Evolutionary conservation across 129 eudicot species (phyloP).

Genomic region (Pulicaria dysenterica): DNA sequence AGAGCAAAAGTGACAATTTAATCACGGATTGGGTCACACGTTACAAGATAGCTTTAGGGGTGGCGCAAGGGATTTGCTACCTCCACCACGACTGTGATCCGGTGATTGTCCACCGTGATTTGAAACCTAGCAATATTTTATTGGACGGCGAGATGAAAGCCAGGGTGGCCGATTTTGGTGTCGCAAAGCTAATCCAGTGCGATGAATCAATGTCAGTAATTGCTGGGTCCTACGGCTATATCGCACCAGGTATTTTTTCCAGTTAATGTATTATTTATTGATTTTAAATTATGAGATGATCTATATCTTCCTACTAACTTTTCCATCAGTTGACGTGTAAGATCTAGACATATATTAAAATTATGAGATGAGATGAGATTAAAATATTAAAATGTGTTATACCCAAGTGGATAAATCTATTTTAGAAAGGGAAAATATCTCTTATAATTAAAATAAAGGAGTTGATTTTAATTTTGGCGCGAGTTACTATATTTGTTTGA

Average conservation of each 20-base stretch:
- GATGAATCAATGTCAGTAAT: constrained; percentile 96
- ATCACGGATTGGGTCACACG: constrained; percentile 86
- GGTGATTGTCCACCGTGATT: constrained; percentile 89
- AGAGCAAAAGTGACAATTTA: constrained; percentile 61
- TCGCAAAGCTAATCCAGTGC: constrained; percentile 80
- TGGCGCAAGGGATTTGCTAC: constrained; percentile 95
- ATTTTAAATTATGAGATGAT: too few species aligned
- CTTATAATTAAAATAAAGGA: constrained; percentile 9
- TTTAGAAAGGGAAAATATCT: too few species aligned
- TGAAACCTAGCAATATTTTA: constrained; percentile 91
- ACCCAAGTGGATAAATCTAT: too few species aligned
- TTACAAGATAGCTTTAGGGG: constrained; percentile 86
- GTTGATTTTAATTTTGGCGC: constrained; percentile 36
- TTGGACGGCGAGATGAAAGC: constrained; percentile 92
- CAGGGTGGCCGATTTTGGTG: constrained; percentile 96
- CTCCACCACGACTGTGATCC: constrained; percentile 98
- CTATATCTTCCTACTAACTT: too few species aligned
- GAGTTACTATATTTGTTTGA: constrained; percentile 36
- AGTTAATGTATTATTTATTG: background rate
- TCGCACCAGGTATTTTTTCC: constrained; percentile 78
- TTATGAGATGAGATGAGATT: too few species aligned
- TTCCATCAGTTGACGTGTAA: too few species aligned
- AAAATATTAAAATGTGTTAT: too few species aligned
- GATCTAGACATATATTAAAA: too few species aligned
- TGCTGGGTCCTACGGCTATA: constrained; percentile 97